Conservation (phyloP, 192 early-diverging fungal genomes). For the Chytriomyces confervae region DNA sequence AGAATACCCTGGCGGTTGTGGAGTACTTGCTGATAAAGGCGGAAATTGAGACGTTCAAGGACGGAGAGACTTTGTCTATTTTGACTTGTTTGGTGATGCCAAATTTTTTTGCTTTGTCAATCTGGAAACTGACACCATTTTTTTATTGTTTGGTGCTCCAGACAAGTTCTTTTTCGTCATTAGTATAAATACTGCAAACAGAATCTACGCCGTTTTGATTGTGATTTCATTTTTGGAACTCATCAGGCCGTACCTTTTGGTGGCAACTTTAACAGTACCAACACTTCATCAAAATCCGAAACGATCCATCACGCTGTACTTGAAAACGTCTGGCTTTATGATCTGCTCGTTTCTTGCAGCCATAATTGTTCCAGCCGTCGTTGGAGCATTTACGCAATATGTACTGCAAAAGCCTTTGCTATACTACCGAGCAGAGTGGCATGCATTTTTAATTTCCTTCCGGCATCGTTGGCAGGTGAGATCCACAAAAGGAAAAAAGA, state of each 20-base stretch:
- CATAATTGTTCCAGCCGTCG: constrained; percentile 10
- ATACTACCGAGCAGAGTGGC: constrained; percentile 69
- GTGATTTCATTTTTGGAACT: constrained; percentile 37
- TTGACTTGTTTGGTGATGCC: constrained; percentile 64
- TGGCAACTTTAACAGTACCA: not conserved
- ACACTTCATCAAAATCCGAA: not conserved
- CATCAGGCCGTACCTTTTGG: constrained; percentile 15
- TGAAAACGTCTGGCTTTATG: constrained; percentile 24
- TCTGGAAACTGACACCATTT: not conserved
- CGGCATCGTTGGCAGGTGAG: constrained; percentile 49
- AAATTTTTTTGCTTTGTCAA: not conserved
- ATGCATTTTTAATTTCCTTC: constrained; percentile 54
- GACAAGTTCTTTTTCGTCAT: constrained; percentile 64
- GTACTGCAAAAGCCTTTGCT: constrained; percentile 50
- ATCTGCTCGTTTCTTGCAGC: constrained; percentile 31
- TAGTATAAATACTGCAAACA: constrained; percentile 57
- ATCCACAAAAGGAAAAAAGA: too few species aligned
- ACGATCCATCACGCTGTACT: not conserved
- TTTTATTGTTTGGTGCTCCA: not conserved
- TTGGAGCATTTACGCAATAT: constrained; percentile 39
- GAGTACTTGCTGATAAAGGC: constrained; percentile 57
- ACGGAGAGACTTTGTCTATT: constrained; percentile 61
- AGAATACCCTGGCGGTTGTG: constrained; percentile 66
- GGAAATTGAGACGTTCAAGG: constrained; percentile 52
- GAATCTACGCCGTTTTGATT: constrained; percentile 52